A percentile compares a stretch with the other conserved stretches of the same genome.
These are phyloP conservation scores for Prunella vulgaris DNA, from an alignment of 257 asterid species.

Conservation along the genomic window DNA sequence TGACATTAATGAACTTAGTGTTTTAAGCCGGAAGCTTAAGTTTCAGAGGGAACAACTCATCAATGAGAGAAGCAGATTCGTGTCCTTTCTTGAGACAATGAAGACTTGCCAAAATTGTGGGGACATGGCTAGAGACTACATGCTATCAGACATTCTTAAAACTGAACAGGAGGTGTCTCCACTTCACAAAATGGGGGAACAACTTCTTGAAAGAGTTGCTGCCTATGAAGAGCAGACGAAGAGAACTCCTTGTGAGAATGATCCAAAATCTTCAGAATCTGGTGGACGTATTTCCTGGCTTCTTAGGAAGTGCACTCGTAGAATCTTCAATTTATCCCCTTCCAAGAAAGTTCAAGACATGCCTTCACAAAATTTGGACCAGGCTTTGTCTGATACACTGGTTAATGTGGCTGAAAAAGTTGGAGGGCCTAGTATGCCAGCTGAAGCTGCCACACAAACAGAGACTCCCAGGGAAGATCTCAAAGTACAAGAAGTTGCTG, in stretches of 20 bases:
- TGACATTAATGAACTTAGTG: constrained; percentile 67
- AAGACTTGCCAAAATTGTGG: constrained; percentile 64
- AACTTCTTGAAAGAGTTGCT: constrained; percentile 58
- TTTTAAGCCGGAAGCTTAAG: constrained; percentile 59
- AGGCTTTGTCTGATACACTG: constrained; percentile 35
- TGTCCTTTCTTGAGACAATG: constrained; percentile 47
- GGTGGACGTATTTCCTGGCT: constrained; percentile 67
- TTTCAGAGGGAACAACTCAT: constrained; percentile 52
- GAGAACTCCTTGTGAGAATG: constrained; percentile 38
- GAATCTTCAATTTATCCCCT: constrained; percentile 50
- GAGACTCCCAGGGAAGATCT: constrained; percentile 24
- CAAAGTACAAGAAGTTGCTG: constrained; percentile 34
- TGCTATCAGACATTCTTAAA: constrained; percentile 44
- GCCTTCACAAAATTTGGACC: constrained; percentile 47
- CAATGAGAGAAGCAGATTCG: constrained; percentile 51
- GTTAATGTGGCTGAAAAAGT: constrained; percentile 26
- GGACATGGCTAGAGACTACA: constrained; percentile 38
- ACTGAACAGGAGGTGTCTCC: constrained; percentile 37
- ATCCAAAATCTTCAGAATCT: constrained; percentile 42
- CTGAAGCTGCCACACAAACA: constrained; percentile 12
- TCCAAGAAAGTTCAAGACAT: constrained; percentile 26
- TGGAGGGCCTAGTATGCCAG: constrained; percentile 30
- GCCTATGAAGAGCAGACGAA: constrained; percentile 34
- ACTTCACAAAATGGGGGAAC: constrained; percentile 42
- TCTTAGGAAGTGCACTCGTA: constrained; percentile 67